Base-by-base conservation (phyloP, 768 basidiomycete genomes). In the Phaffia tasmanica region DNA sequence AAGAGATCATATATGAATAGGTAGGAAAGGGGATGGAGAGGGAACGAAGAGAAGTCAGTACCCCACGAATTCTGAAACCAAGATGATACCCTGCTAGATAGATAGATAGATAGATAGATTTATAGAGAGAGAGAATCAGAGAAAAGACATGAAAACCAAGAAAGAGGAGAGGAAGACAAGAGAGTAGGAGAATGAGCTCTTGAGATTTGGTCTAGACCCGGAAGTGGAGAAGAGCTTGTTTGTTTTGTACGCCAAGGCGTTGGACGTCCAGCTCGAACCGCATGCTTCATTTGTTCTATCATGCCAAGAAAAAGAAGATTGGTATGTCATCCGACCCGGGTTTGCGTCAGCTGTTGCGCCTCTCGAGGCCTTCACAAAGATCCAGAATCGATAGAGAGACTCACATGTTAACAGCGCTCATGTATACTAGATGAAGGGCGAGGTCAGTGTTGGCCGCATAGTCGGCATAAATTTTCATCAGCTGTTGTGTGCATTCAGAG, bases 401-500 rank as follows among this genome's bases (percentile, higher is more conserved):
- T 30, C 23, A 64, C 63, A 56, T 42, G 16, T 50, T 21, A 35
- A 63, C 54, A 19, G 61, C 66, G 0, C 1, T 18, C 7, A 14
- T n/a, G 53, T 67, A 67, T 0, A 47, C 61, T 1, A 2, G 5
- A 3, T 59, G 50, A 21, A 67, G 59, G 16, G 66, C 61, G 7
- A 63, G 47, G 2, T 30, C 48, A 15, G 25, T 49, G 66, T 67
- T 62, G 47, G 61, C n/a, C 9, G 66, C 66, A 15, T 29, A 14
- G n/a, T 4, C 35, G 35, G 35, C 35, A 42, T 42, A 42, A 5
- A 42, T 42, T 11, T 42, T 42, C 35, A 42, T 42, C 35, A 42
- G n/a, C 3, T 18, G 1, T 7, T 11, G 79, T 79, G 72, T 85
- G 89, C 47, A 79, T 70, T 21, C 72, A 74, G 81, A 90, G 81